Conservation (phyloP, 1,139 yeast species). For the Suzukiozyma palmioleophila region DNA sequence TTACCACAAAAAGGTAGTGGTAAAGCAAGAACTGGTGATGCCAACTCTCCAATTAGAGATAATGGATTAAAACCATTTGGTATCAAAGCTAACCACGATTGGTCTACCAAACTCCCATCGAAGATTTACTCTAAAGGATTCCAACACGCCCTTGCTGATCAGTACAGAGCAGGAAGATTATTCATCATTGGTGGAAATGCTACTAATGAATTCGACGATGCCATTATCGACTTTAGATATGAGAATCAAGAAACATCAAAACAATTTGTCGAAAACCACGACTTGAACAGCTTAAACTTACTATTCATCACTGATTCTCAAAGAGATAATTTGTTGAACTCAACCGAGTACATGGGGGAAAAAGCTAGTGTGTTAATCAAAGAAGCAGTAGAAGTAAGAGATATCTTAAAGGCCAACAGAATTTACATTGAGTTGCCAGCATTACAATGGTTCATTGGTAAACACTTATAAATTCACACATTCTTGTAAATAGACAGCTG, state of each 20-base stretch:
- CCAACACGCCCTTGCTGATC: conserved; percentile 76
- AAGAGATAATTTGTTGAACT: conserved; percentile 49
- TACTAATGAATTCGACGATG: conserved; percentile 15
- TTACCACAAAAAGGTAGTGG: conserved; percentile 93
- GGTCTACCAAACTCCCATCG: conserved; percentile 75
- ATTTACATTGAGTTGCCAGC: conserved; percentile 73
- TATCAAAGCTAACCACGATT: conserved; percentile 85
- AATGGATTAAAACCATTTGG: conserved; percentile 92
- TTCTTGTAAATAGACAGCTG: background rate
- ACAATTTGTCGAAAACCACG: conserved; percentile 56
- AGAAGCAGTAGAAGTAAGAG: conserved; percentile 82
- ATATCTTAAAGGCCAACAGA: conserved; percentile 74
- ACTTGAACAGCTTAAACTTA: conserved; percentile 50
- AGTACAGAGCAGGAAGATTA: conserved; percentile 70
- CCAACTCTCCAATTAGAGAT: conserved; percentile 86
- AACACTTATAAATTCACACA: conserved; percentile 9
- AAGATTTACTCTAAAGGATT: conserved; percentile 74
- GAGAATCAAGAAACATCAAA: conserved; percentile 48
- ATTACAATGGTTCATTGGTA: conserved; percentile 52
- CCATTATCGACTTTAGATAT: conserved; percentile 44
- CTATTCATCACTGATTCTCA: conserved; percentile 61
- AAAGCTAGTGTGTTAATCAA: conserved; percentile 66
- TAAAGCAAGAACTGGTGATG: conserved; percentile 93
- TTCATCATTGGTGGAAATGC: conserved; percentile 56
- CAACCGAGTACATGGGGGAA: conserved; percentile 42